Conservation (phyloP, 352 stramenopile genomes). For the Halophytophthora polymorphica region DNA sequence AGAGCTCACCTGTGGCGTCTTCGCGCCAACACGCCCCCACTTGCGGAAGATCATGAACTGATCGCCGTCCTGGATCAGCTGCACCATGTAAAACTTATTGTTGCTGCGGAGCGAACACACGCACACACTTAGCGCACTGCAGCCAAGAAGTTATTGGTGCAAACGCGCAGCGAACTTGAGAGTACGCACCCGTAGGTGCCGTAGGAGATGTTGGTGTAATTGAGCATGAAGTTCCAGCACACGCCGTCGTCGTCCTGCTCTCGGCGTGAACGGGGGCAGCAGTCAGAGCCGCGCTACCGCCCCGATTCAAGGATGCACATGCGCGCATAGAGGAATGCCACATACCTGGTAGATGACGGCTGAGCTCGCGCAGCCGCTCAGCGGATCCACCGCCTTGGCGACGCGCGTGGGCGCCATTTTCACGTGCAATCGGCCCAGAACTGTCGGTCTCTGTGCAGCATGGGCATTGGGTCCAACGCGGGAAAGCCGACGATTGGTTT, state of each 20-base stretch:
- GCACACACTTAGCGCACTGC: not conserved
- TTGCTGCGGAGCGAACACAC: too few species aligned
- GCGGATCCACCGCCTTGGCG: conserved; percentile 22
- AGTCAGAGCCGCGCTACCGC: too few species aligned
- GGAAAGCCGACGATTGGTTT: too few species aligned
- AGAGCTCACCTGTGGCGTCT: conserved; percentile 57
- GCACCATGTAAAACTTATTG: conserved; percentile 81
- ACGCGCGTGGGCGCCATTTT: not conserved
- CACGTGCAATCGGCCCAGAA: not conserved
- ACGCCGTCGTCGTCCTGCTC: conserved; percentile 30
- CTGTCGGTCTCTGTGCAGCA: too few species aligned
- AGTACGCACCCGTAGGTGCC: conserved; percentile 26
- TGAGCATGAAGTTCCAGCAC: conserved; percentile 51
- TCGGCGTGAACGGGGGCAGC: too few species aligned
- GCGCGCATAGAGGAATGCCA: not conserved
- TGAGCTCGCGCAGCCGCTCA: conserved; percentile 25
- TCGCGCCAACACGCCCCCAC: conserved; percentile 65
- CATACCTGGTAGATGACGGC: conserved; percentile 27
- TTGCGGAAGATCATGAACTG: conserved; percentile 59
- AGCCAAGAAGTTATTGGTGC: not conserved
- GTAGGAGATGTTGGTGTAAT: conserved; percentile 39
- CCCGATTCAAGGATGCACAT: too few species aligned
- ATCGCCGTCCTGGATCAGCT: conserved; percentile 49
- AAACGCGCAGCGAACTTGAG: too few species aligned
- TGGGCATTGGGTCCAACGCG: too few species aligned